These are phyloP conservation scores for Macrolepiota albuminosa DNA, from an alignment of 768 basidiomycete species.

Conservation along the genomic window DNA sequence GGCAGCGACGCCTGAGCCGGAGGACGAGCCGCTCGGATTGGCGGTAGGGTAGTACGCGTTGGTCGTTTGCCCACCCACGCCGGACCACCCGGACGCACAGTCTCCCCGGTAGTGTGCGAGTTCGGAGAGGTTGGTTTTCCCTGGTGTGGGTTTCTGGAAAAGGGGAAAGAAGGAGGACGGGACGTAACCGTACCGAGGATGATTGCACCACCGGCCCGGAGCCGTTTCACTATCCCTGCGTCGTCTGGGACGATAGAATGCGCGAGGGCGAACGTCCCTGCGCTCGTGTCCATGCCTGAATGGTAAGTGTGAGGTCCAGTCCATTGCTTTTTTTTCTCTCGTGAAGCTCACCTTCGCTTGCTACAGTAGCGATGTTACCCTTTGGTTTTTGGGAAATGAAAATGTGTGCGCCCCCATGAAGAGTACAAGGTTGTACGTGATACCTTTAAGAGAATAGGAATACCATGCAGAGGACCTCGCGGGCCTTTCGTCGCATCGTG, in stretches of 20 bases:
- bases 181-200: slow-evolving; percentile 31
- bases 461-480: slow-evolving; percentile 49
- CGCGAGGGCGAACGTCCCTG: slow-evolving; percentile 37
- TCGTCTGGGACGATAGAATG: slow-evolving; percentile 40
- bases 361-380: slow-evolving; percentile 45
- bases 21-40: slow-evolving; percentile 54
- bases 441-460: slow-evolving; percentile 47
- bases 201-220: slow-evolving; percentile 39
- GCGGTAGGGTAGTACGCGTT: slow-evolving; percentile 31
- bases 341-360: slow-evolving; percentile 31
- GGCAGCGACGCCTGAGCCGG: slow-evolving; percentile 51
- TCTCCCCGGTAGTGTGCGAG: slow-evolving; percentile 46
- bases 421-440: no score
- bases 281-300: slow-evolving; percentile 41
- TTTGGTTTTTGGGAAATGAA: slow-evolving; percentile 9
- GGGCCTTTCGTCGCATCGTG: slow-evolving; percentile 27
- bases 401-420: background rate
- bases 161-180: background rate
- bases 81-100: slow-evolving; percentile 38
- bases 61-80: slow-evolving; percentile 22
- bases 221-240: slow-evolving; percentile 38
- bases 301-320: no score
- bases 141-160: slow-evolving; percentile 17
- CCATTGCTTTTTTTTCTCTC: no score
- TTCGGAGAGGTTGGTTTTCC: slow-evolving; percentile 54